Base-by-base conservation (phyloP, 345 rosid genomes). In the Excoecaria cochinchinensis region DNA sequence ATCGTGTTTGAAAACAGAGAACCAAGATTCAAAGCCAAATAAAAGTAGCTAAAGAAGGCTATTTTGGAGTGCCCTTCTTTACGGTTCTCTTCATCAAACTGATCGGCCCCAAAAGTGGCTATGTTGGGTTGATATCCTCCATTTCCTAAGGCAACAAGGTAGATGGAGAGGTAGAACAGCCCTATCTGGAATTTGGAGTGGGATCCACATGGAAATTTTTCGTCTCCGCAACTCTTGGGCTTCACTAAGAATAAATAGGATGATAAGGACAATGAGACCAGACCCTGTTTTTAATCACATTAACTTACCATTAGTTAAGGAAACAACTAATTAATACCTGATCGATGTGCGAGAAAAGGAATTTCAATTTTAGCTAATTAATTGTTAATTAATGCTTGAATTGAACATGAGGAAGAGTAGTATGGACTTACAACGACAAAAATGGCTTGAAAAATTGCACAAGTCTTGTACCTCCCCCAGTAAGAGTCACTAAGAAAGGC, bases 401-500 rank as follows among this genome's bases (percentile, higher is more conserved):
- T 8, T 58, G 25, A 31, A 57, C 7, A n/a, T 42, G 46, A 42
- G 39, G 24, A 47, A 16, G 24, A 36, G 24, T 0, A 22, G 12
- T 7, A 5, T 14, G 17, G n/a, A 69, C 75, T 74, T 64, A 79
- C 82, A 47, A 65, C 0, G 61, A 74, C 82, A 53, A 74, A 79
- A 71, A 79, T 69, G 71, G 71, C 78, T 47, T 79, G 82, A 42
- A 79, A 79, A 71, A 79, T 79, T 0, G 75, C 75, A 44, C 82
- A 79, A 11, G 82, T 79, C 66, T 74, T 79, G 52, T 61, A 79
- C 56, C 82, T 74, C 21, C 82, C 82, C 78, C 75, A 79, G 67
- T 79, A 79, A n/a, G 82, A 79, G 58, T 79, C 82, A 13, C 82
- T 79, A 7, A 79, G 75, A 52, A 79, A 79, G 61, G 82, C 82